Evolutionary conservation across 2,329 filamentous ascomycete genomes (phyloP), one percentile per base, ranked within the genome.

Genomic region (Metarhizium rileyi): DNA sequence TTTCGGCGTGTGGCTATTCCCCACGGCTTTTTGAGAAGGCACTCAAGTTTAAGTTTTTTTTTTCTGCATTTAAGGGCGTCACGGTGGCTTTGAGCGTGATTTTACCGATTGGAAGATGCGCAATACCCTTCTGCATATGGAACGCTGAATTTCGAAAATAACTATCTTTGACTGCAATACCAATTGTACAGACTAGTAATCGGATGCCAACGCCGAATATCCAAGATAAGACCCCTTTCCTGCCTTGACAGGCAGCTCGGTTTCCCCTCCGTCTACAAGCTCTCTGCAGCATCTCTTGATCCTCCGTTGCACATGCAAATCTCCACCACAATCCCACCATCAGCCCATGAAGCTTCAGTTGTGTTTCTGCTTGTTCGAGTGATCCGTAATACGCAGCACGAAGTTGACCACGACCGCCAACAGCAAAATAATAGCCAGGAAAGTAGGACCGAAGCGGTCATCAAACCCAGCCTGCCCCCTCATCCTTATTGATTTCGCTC

Each of bases 391-490:
- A 56, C 90, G 79, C 64, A 98, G 72, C 35, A 95, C 84, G 66
- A 98, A 97, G 74, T 98, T 98, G 62, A 96, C 87, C 48, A 96
- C 75, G n/a, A 98, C 88, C 14, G 91, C 93, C 44, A 87, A 76
- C 60, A 96, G 71, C 57, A 98, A 72, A 48, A 91, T 86, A 60
- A 96, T 78, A 45, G 91, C 88, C 67, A 98, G 70, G 47, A 97
- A 80, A 0, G 90, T 96, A 5, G 93, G 93, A 7, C 93, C 93
- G 61, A 95, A 90, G 40, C 90, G 81, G 73, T 98, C 93, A 66
- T 98, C 93, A 65, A 98, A 97, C 22, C 93, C 93, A 49, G 89
- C 88, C 74, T 96, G 90, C 8, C 93, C 93, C 56, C 91, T 80
- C 70, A 87, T 80, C 51, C 93, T 75, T 64, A 98, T 98, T 57